Evolutionary conservation across 2,329 filamentous ascomycete genomes (phyloP), one percentile per base, ranked within the genome.

Genomic region (Grosmannia huntii): DNA sequence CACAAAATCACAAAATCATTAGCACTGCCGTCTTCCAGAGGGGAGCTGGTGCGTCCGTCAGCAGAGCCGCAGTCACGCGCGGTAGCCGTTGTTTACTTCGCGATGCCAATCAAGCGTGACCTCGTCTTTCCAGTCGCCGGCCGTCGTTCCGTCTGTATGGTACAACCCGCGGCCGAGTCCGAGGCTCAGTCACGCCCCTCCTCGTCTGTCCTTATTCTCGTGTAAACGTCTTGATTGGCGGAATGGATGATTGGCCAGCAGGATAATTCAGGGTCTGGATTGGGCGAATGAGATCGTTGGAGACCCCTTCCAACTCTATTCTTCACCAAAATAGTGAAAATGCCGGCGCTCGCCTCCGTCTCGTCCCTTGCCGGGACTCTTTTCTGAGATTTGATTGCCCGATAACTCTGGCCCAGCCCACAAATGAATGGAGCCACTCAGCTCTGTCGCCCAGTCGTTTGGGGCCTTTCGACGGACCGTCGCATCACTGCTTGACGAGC

Each of bases 151-250:
- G 50, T 25, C 46, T 41, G 38, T 55, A 50, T 56, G 60, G 59
- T 56, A 49, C 53, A 53, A 28, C 53, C 12, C 23, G 11, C 48
- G 16, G 53, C 33, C 10, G 33, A 36, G 16, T 25, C 36, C 49
- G 16, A 23, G 38, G 16, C n/a, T 27, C 5, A 19, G 16, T 12
- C 55, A 23, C 46, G 38, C 12, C 51, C 36, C 14, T 21, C 21
- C 27, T 41, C 27, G 21, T 25, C 19, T 28, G 36, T 12, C 54
- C 56, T 57, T 55, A 46, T 21, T 53, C 9, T 27, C 25, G 7
- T 36, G 57, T 28, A 56, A 41, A 52, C 54, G 59, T 38, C 59
- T 61, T 68, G 65, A 68, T 68, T 69, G 68, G 66, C 63, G 59
- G 59, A 61, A 62, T 60, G 6, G 41, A 36, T 57, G 55, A 57